Evolutionary conservation across 805 yeast species (phyloP).

Genomic region (Candida ficus): DNA sequence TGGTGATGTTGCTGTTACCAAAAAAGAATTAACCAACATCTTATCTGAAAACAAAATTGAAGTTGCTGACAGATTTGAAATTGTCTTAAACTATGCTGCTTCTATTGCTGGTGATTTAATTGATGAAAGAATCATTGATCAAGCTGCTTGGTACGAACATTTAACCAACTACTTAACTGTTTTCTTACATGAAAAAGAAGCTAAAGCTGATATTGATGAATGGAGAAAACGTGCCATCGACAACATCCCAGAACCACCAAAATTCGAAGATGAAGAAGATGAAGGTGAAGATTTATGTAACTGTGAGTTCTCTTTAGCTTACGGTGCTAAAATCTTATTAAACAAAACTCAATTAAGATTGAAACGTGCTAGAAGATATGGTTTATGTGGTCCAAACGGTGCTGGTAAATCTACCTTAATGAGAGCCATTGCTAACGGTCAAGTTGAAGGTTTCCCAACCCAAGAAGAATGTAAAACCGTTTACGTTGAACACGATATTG

Average conservation of each 20-base stretch:
- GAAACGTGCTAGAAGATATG: constrained; percentile 98
- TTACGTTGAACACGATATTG: constrained; percentile 99
- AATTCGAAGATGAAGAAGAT: constrained; percentile 94
- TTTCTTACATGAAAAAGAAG: constrained; percentile 89
- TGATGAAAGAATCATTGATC: constrained; percentile 95
- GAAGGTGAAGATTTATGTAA: constrained; percentile 99
- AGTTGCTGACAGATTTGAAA: constrained; percentile 71
- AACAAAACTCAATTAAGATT: constrained; percentile 99
- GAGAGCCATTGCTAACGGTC: constrained; percentile 97
- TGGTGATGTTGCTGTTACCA: constrained; percentile 91
- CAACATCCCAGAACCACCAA: constrained; percentile 96
- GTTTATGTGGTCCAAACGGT: constrained; percentile 99
- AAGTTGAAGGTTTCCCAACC: constrained; percentile 99
- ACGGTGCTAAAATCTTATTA: constrained; percentile 99
- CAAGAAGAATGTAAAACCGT: constrained; percentile 99
- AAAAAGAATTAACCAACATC: constrained; percentile 72
- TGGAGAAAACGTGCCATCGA: constrained; percentile 95
- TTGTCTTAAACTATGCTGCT: constrained; percentile 79
- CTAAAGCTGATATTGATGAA: constrained; percentile 86
- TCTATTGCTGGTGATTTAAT: constrained; percentile 98
- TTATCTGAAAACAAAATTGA: constrained; percentile 56
- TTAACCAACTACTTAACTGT: constrained; percentile 92
- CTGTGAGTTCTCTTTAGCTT: constrained; percentile 99
- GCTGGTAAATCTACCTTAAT: constrained; percentile 99
- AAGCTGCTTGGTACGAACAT: constrained; percentile 83